Evolutionary conservation across 164 flowering plant genomes (phyloP).

Genomic region (Umbellularia californica): DNA sequence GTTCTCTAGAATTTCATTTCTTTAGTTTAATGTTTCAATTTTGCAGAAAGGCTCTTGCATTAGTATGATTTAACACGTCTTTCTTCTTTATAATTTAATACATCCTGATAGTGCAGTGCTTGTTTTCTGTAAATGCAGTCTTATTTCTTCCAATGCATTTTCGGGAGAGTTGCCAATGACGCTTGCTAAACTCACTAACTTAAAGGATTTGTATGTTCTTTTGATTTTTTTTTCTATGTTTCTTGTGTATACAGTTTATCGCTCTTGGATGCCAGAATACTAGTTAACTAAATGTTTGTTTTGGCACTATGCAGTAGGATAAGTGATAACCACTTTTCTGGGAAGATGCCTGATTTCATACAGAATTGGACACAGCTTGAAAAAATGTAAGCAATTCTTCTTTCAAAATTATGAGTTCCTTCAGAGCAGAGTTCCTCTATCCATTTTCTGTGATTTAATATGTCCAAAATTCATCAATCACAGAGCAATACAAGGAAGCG

Average conservation of each 20-base stretch:
- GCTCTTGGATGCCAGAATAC: not conserved
- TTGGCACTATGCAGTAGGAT: slow-evolving; percentile 23
- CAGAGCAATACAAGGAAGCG: slow-evolving; percentile 68
- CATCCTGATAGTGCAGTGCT: slow-evolving; percentile 1
- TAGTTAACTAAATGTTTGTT: not conserved
- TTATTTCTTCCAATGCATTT: slow-evolving; percentile 22
- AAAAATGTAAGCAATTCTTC: slow-evolving; percentile 23
- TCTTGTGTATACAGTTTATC: not conserved
- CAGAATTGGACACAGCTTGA: slow-evolving; percentile 22
- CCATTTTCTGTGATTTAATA: not conserved
- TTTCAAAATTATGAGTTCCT: not conserved
- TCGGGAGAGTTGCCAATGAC: slow-evolving; percentile 21
- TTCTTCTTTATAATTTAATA: not conserved
- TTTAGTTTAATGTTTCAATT: no score
- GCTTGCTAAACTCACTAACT: slow-evolving; percentile 15
- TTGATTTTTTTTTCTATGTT: not conserved
- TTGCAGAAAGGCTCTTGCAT: not conserved
- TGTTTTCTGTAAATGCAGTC: slow-evolving; percentile 14
- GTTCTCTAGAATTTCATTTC: no score
- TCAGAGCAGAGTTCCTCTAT: no score
- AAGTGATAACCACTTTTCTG: slow-evolving; percentile 35
- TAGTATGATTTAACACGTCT: not conserved
- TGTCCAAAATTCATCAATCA: not conserved
- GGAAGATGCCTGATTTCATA: slow-evolving; percentile 32
- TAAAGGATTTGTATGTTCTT: slow-evolving; percentile 18